These are phyloP conservation scores for Quercus robur DNA, from an alignment of 306 rosid species.

Conservation along the genomic window DNA sequence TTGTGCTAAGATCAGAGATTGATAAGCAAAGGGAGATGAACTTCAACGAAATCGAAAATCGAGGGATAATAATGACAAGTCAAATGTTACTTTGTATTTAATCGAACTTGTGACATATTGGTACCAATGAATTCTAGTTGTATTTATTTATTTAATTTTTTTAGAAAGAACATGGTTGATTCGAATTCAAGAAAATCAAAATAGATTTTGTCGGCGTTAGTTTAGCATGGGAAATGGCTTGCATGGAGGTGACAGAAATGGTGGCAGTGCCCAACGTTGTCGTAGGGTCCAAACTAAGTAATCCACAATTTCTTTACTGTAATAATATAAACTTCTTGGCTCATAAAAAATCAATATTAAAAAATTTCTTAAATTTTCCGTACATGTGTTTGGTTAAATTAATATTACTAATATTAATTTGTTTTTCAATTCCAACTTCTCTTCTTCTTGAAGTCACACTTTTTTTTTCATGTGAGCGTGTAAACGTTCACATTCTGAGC, in stretches of 20 bases:
- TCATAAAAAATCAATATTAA: no score
- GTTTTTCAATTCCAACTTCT: no score
- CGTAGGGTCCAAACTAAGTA: background rate
- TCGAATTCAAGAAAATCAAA: constrained; percentile 4
- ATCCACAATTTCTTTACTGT: background rate
- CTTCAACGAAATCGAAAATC: constrained; percentile 1
- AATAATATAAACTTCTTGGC: no score
- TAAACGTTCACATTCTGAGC: no score
- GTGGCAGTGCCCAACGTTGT: constrained; percentile 15
- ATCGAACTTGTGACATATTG: background rate
- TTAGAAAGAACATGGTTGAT: background rate
- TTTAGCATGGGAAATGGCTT: background rate
- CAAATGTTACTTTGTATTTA: constrained; percentile 9
- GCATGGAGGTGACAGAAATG: constrained; percentile 8
- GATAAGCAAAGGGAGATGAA: constrained; percentile 11
- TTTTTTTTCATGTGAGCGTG: no score
- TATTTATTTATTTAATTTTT: background rate
- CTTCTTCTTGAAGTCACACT: no score
- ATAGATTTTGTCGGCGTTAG: constrained; percentile 8
- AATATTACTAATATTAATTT: background rate
- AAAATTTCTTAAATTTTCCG: background rate
- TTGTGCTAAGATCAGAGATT: background rate
- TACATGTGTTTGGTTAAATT: background rate
- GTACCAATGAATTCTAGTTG: background rate
- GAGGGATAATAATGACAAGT: background rate